These are phyloP conservation scores for Hypoxylon sp. DNA, from an alignment of 2,329 filamentous ascomycete species.

Conservation along the genomic window DNA sequence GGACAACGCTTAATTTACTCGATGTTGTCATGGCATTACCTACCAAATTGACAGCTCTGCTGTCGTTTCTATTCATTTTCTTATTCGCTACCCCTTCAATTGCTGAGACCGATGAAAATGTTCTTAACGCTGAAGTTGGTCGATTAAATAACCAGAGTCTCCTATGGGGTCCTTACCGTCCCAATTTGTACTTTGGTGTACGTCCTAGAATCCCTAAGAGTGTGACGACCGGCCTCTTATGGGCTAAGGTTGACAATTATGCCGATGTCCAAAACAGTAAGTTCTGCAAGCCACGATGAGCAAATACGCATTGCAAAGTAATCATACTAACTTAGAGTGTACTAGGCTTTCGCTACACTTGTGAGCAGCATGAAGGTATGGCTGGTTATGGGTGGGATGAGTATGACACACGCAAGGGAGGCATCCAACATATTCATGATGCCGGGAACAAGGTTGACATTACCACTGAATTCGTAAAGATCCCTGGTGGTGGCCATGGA, in stretches of 20 bases:
- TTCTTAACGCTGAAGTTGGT: constrained; percentile 59
- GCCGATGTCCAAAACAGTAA: constrained; percentile 77
- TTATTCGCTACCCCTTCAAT: constrained; percentile 24
- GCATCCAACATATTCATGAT: constrained; percentile 90
- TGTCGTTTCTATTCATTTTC: constrained; percentile 42
- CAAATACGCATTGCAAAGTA: neutral
- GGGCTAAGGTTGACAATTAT: constrained; percentile 86
- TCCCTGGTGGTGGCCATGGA: constrained; percentile 83
- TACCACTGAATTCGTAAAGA: constrained; percentile 92
- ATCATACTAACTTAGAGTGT: constrained; percentile 15
- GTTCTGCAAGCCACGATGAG: constrained; percentile 42
- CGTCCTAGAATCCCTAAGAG: constrained; percentile 83
- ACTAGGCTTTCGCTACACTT: constrained; percentile 89
- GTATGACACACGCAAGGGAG: constrained; percentile 88
- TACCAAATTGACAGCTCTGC: constrained; percentile 46
- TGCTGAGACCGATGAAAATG: constrained; percentile 43
- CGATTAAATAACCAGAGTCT: constrained; percentile 80
- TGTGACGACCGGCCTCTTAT: constrained; percentile 84
- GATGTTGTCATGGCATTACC: constrained; percentile 44
- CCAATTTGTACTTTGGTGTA: constrained; percentile 94
- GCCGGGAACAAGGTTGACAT: constrained; percentile 87
- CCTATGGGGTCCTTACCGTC: constrained; percentile 94
- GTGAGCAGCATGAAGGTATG: constrained; percentile 94
- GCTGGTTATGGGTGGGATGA: constrained; percentile 98
- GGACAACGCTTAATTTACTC: too few species aligned